Evolutionary conservation across 164 flowering plant genomes (phyloP).

Genomic region (Annona squamosa): DNA sequence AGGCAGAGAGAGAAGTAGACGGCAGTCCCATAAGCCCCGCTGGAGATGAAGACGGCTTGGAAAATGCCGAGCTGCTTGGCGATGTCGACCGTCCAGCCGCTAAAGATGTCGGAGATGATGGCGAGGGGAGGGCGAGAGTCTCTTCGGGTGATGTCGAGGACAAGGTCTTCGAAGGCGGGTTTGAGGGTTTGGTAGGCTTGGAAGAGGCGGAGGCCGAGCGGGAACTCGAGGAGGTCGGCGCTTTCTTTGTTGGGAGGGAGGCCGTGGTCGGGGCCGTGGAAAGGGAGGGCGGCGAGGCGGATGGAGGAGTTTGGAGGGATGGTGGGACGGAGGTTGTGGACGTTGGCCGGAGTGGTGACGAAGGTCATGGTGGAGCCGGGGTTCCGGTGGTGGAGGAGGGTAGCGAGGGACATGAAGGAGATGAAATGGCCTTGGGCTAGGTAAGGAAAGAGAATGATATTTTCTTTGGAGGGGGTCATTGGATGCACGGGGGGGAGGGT

Average conservation of each 20-base stretch:
- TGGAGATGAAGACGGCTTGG: constrained; percentile 5
- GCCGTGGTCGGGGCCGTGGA: constrained; percentile 12
- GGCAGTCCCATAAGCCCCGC: constrained; percentile 8
- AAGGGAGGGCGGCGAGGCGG: constrained; percentile 13
- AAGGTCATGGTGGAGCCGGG: constrained; percentile 10
- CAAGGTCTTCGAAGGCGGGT: constrained; percentile 9
- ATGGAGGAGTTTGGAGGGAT: constrained; percentile 4
- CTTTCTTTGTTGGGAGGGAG: constrained; percentile 14
- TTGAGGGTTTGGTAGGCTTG: constrained; percentile 9
- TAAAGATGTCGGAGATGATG: constrained; percentile 14
- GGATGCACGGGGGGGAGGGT: too few species aligned
- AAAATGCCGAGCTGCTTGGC: constrained; percentile 1
- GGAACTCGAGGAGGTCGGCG: constrained; percentile 5
- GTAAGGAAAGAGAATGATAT: constrained; percentile 6
- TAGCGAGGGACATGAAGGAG: constrained; percentile 8
- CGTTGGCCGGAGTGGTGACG: constrained; percentile 16
- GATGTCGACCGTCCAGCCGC: constrained; percentile 10
- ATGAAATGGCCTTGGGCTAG: constrained; percentile 16
- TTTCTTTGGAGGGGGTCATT: background rate
- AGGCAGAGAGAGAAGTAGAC: constrained; percentile 4
- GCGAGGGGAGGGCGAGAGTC: constrained; percentile 2
- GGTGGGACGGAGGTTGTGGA: constrained; percentile 6
- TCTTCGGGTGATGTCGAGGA: background rate
- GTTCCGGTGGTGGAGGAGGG: background rate
- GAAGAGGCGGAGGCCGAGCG: constrained; percentile 1